phyloP scores from a whole-genome alignment of 2,329 filamentous ascomycete genomes.

The Simplicillium sp. region DNA sequence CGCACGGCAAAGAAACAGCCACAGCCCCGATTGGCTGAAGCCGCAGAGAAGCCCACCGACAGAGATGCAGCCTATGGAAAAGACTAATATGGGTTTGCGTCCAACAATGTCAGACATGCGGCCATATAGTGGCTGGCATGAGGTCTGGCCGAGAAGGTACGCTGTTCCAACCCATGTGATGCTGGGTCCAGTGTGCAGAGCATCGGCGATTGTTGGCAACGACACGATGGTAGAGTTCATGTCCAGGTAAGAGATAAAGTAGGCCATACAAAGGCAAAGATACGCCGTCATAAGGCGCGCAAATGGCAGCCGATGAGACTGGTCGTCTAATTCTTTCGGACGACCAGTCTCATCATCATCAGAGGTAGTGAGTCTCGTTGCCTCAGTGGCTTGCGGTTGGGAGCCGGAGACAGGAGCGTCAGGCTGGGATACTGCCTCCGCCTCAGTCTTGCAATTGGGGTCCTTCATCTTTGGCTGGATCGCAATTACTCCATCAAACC shows the following conservation, averaged over 20 bases:
- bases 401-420: no score
- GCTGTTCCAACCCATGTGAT: conserved; percentile 1
- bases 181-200: background rate
- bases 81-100: conserved; percentile 22
- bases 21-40: conserved; percentile 19
- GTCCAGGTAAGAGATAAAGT: conserved; percentile 1
- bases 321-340: background rate
- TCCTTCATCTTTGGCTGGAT: no score
- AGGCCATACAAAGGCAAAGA: conserved; percentile 1
- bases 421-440: no score
- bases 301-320: background rate
- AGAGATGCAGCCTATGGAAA: conserved; percentile 23
- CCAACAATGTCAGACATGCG: conserved; percentile 28
- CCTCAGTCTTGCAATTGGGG: no score
- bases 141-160: background rate
- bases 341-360: background rate
- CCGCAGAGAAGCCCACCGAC: conserved; percentile 23
- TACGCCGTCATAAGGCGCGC: background rate
- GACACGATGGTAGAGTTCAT: background rate
- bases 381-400: no score
- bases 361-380: background rate
- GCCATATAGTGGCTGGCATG: conserved; percentile 24
- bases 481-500: no score
- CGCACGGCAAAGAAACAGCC: conserved; percentile 20
- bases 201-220: background rate